These are phyloP conservation scores for Mrakia blollopis DNA, from an alignment of 768 basidiomycete genomes.

Conservation along the genomic window DNA sequence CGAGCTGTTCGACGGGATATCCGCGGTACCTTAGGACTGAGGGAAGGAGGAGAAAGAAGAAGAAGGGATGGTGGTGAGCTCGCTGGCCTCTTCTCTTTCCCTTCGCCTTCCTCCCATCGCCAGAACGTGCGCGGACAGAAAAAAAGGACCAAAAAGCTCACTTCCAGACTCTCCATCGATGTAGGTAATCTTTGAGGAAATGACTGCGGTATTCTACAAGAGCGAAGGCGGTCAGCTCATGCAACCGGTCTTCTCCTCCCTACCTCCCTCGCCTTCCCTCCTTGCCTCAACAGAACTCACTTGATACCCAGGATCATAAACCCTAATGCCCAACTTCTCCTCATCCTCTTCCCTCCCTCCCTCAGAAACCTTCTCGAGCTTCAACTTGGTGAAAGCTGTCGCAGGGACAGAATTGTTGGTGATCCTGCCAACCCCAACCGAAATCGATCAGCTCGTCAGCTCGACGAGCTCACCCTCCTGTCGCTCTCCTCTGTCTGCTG, in stretches of 20 bases:
- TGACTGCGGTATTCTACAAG: constrained; percentile 42
- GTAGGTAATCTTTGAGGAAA: constrained; percentile 61
- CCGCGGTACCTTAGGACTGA: constrained; percentile 52
- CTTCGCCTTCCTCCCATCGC: neutral
- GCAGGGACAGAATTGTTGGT: constrained; percentile 72
- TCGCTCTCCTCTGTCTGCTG: no score
- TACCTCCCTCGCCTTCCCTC: neutral
- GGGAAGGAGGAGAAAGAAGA: neutral
- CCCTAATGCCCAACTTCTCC: constrained; percentile 20
- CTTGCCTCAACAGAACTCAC: neutral
- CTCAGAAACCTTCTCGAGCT: constrained; percentile 52
- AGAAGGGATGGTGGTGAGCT: neutral
- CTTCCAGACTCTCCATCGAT: constrained; percentile 85
- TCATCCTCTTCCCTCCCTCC: constrained; percentile 33
- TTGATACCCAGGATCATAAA: constrained; percentile 10
- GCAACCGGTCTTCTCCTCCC: no score
- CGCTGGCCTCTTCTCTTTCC: neutral
- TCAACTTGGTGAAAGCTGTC: constrained; percentile 72
- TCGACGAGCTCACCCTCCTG: neutral
- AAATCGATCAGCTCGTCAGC: neutral
- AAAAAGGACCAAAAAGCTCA: constrained; percentile 42
- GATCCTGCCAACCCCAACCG: constrained; percentile 52
- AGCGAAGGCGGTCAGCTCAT: no score
- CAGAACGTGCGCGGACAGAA: no score
- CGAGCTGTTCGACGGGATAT: constrained; percentile 88